These are phyloP conservation scores for Hypholoma sublateritium DNA, from an alignment of 768 basidiomycete species.

Conservation along the genomic window DNA sequence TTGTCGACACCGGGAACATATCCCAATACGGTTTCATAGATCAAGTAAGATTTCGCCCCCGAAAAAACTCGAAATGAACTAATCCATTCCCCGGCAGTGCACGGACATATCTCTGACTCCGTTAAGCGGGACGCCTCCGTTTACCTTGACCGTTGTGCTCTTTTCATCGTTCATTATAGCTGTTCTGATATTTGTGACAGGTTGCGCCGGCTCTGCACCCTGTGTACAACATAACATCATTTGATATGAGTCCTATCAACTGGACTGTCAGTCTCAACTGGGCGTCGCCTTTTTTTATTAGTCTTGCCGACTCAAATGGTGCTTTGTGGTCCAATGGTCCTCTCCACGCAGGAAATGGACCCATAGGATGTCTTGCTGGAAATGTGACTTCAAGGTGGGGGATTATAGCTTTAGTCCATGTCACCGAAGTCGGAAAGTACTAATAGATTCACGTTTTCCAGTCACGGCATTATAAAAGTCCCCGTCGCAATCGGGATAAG, in stretches of 20 bases:
- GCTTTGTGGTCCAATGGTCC: conserved; percentile 58
- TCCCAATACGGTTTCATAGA: conserved; percentile 61
- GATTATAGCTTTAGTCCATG: neutral
- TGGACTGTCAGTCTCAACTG: conserved; percentile 59
- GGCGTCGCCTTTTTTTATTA: conserved; percentile 56
- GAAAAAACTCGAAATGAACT: neutral
- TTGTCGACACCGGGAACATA: conserved; percentile 45
- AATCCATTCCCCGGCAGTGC: conserved; percentile 38
- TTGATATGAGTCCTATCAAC: conserved; percentile 41
- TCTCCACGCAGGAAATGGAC: conserved; percentile 49
- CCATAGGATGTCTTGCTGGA: conserved; percentile 41
- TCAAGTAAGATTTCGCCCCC: conserved; percentile 34
- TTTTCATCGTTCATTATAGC: neutral
- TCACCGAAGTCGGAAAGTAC: neutral
- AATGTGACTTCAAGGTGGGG: conserved; percentile 22
- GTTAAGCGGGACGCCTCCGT: conserved; percentile 60
- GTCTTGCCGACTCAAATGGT: conserved; percentile 49
- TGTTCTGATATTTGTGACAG: conserved; percentile 26
- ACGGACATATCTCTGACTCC: conserved; percentile 54
- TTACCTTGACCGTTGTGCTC: conserved; percentile 49
- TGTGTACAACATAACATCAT: conserved; percentile 54
- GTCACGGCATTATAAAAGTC: neutral
- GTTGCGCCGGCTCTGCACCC: conserved; percentile 63
- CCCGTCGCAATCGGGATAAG: conserved; percentile 4
- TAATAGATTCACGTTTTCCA: neutral